These are phyloP conservation scores for Cajanus cajan DNA, from an alignment of 306 rosid genomes.

Conservation along the genomic window DNA sequence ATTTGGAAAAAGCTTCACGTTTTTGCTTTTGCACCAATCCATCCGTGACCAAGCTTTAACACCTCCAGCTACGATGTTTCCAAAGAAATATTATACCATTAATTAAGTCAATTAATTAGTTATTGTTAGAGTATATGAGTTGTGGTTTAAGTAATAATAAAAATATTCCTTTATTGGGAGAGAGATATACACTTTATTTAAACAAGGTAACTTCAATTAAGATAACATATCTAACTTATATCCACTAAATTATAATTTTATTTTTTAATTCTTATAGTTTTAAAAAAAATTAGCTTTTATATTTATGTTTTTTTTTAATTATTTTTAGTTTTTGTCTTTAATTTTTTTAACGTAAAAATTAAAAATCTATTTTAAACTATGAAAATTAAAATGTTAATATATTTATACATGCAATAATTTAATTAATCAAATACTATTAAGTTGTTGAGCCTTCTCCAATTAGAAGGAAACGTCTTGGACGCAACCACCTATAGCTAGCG, in stretches of 20 bases:
- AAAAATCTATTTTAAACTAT: no score
- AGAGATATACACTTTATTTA: background rate
- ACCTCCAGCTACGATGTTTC: background rate
- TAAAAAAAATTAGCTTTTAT: no score
- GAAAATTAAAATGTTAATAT: no score
- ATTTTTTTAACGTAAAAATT: no score
- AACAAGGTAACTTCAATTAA: background rate
- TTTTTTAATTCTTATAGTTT: no score
- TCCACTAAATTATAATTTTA: no score
- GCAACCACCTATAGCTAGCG: background rate
- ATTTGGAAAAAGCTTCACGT: background rate
- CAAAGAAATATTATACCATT: background rate
- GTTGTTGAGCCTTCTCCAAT: slow-evolving; percentile 9
- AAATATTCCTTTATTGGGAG: background rate
- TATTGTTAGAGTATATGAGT: background rate
- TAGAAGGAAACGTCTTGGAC: slow-evolving; percentile 29
- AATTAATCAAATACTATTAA: background rate
- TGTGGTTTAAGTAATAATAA: background rate
- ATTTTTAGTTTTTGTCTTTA: no score
- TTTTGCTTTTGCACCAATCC: background rate
- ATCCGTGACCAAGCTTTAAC: background rate
- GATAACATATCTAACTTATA: background rate
- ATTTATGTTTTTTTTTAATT: no score
- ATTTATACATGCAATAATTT: background rate
- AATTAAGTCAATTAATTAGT: background rate